phyloP scores from a whole-genome alignment of 139 green algal genomes.

The Tetratostichococcus sp. region DNA sequence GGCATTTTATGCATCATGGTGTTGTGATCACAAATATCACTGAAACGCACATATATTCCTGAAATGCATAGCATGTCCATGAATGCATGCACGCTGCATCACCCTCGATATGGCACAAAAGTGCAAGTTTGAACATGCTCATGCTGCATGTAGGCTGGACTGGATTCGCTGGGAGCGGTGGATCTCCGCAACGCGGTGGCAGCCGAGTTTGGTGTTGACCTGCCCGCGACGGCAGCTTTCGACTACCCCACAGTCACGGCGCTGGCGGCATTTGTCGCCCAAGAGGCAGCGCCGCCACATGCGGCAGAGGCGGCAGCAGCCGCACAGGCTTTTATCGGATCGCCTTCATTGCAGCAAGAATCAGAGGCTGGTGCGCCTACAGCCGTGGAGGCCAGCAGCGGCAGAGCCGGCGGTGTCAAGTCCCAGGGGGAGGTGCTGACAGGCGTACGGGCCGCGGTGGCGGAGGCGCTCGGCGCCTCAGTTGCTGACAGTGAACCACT shows the following conservation, averaged over 20 bases:
- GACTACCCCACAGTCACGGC: slow-evolving; percentile 53
- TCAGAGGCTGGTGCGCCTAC: too few species aligned
- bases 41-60: too few species aligned
- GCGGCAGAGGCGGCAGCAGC: not conserved
- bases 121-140: too few species aligned
- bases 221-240: slow-evolving; percentile 59
- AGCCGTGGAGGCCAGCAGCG: not conserved
- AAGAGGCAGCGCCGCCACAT: not conserved
- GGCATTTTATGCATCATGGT: too few species aligned
- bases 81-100: too few species aligned
- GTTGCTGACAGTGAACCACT: slow-evolving; percentile 1
- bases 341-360: not conserved
- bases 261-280: slow-evolving; percentile 17
- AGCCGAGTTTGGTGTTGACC: slow-evolving; percentile 21
- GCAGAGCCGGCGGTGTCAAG: not conserved
- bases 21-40: too few species aligned
- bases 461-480: not conserved
- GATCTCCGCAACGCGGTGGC: slow-evolving; percentile 19
- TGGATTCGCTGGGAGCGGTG: slow-evolving; percentile 55
- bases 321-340: not conserved
- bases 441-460: not conserved
- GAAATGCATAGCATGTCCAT: too few species aligned
- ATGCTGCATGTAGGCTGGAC: too few species aligned
- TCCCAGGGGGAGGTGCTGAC: not conserved
- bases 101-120: too few species aligned